phyloP scores from a whole-genome alignment of 768 basidiomycete genomes.

The Naganishia randhawae region DNA sequence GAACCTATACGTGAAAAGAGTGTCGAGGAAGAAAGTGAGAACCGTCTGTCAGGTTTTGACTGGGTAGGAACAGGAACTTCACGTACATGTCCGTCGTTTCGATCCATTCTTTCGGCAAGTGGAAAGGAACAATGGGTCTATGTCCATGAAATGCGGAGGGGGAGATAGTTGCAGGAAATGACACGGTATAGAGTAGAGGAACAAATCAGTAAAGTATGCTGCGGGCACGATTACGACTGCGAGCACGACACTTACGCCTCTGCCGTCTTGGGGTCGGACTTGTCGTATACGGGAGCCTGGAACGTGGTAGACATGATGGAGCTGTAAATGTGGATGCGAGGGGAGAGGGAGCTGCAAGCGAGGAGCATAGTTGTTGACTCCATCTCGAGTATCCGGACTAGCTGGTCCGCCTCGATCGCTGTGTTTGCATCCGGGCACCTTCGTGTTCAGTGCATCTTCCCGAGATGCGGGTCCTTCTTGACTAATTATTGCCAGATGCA shows the following conservation, averaged over 20 bases:
- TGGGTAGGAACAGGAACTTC: not conserved
- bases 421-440: no score
- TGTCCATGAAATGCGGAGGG: no score
- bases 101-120: slow-evolving; percentile 23
- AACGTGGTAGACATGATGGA: slow-evolving; percentile 4
- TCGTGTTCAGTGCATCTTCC: no score
- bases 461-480: no score
- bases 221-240: no score
- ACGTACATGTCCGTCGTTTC: slow-evolving; percentile 22
- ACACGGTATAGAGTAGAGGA: no score
- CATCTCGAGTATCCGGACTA: no score
- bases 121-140: slow-evolving; percentile 27
- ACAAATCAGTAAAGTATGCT: not conserved
- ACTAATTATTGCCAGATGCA: not conserved
- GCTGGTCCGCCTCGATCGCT: no score
- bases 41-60: no score
- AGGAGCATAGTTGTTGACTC: not conserved
- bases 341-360: not conserved
- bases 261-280: slow-evolving; percentile 24
- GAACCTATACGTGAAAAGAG: slow-evolving; percentile 1
- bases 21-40: no score
- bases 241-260: slow-evolving; percentile 21
- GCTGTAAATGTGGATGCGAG: not conserved
- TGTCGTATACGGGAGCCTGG: slow-evolving; percentile 24
- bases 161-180: not conserved